Conservation (phyloP, 352 stramenopile species). For the Phytophthora europaea region DNA sequence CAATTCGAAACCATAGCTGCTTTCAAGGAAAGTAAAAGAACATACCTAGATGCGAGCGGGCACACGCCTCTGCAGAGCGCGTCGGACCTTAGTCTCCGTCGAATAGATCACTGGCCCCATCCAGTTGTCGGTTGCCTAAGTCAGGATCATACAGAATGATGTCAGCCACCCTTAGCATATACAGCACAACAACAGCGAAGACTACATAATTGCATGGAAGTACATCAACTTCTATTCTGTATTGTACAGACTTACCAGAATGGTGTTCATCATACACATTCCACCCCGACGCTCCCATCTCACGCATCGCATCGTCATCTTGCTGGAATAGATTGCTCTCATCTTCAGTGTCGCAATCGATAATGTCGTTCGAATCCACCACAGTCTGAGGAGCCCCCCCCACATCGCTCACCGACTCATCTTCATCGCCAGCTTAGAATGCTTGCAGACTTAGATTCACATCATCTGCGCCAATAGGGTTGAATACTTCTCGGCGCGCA, state of each 20-base stretch:
- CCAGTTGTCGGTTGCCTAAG: background rate
- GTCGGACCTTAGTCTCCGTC: background rate
- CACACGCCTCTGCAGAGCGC: background rate
- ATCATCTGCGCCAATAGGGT: background rate
- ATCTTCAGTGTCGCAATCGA: background rate
- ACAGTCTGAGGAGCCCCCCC: background rate
- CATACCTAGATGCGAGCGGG: background rate
- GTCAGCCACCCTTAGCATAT: background rate
- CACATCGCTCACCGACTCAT: background rate
- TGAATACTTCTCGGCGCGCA: background rate
- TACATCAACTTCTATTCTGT: background rate
- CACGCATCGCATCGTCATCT: background rate
- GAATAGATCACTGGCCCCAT: background rate
- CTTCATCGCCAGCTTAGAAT: background rate
- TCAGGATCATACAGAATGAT: background rate
- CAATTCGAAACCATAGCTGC: background rate
- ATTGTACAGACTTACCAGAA: background rate
- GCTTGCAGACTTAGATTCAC: background rate
- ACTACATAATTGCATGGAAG: too few relatives aligned
- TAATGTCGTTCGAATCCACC: background rate
- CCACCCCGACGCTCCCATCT: background rate
- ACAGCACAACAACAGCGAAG: background rate
- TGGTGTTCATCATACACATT: background rate
- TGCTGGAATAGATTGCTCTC: background rate
- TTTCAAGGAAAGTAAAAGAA: background rate